phyloP scores from a whole-genome alignment of 352 stramenopile species.

The Phytophthora sojae region DNA sequence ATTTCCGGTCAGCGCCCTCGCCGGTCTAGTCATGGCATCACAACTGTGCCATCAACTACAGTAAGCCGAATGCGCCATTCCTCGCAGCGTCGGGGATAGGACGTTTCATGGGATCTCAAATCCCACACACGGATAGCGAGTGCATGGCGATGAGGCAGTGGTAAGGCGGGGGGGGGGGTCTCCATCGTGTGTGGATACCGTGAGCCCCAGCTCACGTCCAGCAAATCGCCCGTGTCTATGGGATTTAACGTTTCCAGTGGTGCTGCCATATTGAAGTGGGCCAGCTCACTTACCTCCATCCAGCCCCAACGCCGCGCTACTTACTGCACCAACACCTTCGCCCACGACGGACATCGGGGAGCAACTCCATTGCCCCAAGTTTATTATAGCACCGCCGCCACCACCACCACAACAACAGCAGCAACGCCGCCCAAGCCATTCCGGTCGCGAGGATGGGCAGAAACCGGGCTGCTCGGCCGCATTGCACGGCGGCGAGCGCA shows the following conservation, averaged over 20 bases:
- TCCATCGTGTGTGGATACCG: too few relatives aligned
- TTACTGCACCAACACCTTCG: not conserved
- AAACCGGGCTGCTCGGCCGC: slow-evolving; percentile 15
- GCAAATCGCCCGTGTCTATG: not conserved
- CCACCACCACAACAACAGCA: not conserved
- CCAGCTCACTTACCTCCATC: not conserved
- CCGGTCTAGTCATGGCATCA: too few relatives aligned
- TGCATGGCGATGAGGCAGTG: too few relatives aligned
- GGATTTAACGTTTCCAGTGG: not conserved
- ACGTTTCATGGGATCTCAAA: too few relatives aligned
- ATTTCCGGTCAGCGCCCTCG: too few relatives aligned
- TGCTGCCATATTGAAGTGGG: not conserved
- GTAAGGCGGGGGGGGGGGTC: too few relatives aligned
- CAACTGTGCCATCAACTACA: too few relatives aligned
- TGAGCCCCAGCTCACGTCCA: not conserved
- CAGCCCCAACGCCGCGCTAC: not conserved
- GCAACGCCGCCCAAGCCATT: not conserved
- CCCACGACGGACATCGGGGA: not conserved
- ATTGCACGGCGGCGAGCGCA: slow-evolving; percentile 23
- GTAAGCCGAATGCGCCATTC: too few relatives aligned
- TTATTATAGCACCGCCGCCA: not conserved
- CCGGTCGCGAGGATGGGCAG: slow-evolving; percentile 4
- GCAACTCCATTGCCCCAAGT: not conserved
- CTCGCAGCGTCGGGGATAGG: too few relatives aligned
- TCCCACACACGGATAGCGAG: too few relatives aligned